Conservation (phyloP, 1,284 basidiomycete genomes). For the Ustilago xerochloae region DNA sequence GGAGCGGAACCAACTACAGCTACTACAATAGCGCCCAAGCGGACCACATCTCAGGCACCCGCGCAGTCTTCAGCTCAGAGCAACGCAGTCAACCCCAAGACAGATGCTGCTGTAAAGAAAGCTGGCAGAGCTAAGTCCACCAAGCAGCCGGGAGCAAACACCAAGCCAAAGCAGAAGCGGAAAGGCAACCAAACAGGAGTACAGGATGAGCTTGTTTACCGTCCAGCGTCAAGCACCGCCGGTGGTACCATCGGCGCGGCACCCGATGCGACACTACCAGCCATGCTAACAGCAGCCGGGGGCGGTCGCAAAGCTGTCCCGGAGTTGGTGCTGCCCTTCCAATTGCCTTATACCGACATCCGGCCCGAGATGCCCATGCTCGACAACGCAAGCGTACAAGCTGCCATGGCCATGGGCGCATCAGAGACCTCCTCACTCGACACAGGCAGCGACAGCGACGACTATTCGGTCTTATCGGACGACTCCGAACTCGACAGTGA, state of each 20-base stretch:
- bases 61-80: neutral
- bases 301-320: constrained; percentile 54
- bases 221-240: constrained; percentile 40
- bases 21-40: constrained; percentile 13
- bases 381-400: constrained; percentile 45
- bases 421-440: constrained; percentile 39
- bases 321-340: constrained; percentile 57
- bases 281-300: constrained; percentile 53
- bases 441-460: constrained; percentile 49
- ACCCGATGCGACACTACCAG: constrained; percentile 32
- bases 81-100: neutral
- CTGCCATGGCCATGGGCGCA: constrained; percentile 49
- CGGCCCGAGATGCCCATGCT: constrained; percentile 44
- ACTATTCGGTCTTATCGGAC: constrained; percentile 46
- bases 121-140: constrained; percentile 12
- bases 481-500: constrained; percentile 42
- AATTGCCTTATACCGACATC: constrained; percentile 31
- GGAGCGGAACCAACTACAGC: neutral
- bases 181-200: constrained; percentile 19
- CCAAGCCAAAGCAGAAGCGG: constrained; percentile 54
- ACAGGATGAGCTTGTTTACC: constrained; percentile 33
- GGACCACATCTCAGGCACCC: neutral
- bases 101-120: constrained; percentile 21
- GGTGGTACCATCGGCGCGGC: constrained; percentile 57
- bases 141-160: constrained; percentile 16